Conservation (phyloP, 2,329 filamentous ascomycete genomes). For the Fusarium sp. region DNA sequence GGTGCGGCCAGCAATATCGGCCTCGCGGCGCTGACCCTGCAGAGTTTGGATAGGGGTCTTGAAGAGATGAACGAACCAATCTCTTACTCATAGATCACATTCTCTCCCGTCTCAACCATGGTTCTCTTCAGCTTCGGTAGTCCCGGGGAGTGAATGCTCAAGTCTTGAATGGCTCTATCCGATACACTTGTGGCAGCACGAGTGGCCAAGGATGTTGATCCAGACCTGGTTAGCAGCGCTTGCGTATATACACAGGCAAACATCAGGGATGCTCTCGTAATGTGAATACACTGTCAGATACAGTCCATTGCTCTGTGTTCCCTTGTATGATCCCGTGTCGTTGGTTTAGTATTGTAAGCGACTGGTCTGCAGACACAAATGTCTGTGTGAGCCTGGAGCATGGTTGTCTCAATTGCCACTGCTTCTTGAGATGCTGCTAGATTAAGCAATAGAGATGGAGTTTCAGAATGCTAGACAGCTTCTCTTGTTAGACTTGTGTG, state of each 20-base stretch:
- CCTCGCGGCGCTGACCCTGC: neutral
- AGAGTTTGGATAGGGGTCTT: constrained; percentile 13
- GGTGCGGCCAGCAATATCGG: neutral
- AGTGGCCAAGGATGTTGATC: neutral
- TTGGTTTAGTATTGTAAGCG: neutral
- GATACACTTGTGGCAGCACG: neutral
- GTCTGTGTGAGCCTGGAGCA: constrained; percentile 9
- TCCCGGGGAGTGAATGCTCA: constrained; percentile 2
- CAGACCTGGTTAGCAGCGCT: neutral
- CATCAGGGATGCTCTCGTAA: no score
- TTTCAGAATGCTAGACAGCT: constrained; percentile 23
- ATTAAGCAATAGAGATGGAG: neutral
- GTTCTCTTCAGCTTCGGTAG: constrained; percentile 23
- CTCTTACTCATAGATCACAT: neutral
- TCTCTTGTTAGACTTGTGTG: neutral
- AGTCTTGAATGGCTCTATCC: neutral
- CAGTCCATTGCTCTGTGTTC: neutral
- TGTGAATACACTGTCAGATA: neutral
- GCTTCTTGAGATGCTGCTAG: constrained; percentile 3
- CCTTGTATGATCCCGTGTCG: no score
- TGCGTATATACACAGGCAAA: neutral
- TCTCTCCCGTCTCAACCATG: constrained; percentile 14
- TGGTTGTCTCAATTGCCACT: constrained; percentile 24
- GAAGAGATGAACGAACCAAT: constrained; percentile 2
- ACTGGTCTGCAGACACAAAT: neutral